A percentile compares a stretch with the other conserved stretches of the same genome.
phyloP scores from a whole-genome alignment of 1,139 yeast genomes.

The Blastobotrys aristatus region DNA sequence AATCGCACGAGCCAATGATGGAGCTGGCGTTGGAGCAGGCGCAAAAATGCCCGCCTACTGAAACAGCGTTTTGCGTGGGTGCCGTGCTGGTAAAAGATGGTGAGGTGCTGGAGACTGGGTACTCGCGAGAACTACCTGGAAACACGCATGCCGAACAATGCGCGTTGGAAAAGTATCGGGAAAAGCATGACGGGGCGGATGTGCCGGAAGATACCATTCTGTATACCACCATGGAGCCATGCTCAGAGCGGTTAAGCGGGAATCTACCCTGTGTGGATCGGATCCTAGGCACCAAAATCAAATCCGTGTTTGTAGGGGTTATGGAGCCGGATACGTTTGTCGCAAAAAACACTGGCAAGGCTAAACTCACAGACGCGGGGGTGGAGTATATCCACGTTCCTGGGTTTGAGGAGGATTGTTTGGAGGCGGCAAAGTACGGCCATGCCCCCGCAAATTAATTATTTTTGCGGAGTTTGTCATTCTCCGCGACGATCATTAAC shows the following conservation, averaged over 20 bases:
- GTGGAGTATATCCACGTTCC: conserved; percentile 75
- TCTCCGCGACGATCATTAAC: too few species aligned
- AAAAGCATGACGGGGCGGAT: conserved; percentile 33
- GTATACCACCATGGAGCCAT: conserved; percentile 98
- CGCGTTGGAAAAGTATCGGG: conserved; percentile 73
- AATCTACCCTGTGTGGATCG: conserved; percentile 85
- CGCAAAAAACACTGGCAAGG: conserved; percentile 61
- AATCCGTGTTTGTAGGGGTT: conserved; percentile 85
- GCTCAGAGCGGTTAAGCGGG: conserved; percentile 85
- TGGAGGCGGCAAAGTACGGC: conserved; percentile 71
- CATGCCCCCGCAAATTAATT: too few species aligned
- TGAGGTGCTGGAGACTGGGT: conserved; percentile 68
- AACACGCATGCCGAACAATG: conserved; percentile 98
- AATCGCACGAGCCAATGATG: conserved; percentile 50
- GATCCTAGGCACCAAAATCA: conserved; percentile 54
- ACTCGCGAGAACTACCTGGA: conserved; percentile 86
- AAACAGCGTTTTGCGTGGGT: conserved; percentile 90
- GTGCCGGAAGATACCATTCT: conserved; percentile 76
- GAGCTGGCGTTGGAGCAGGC: conserved; percentile 72
- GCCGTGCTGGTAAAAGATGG: conserved; percentile 74
- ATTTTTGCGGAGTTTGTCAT: too few species aligned
- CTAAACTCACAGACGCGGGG: conserved; percentile 48
- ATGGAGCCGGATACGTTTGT: conserved; percentile 88
- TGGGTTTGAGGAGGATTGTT: conserved; percentile 73
- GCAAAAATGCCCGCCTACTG: conserved; percentile 71